Evolutionary conservation across 176 grass and related monocot species (phyloP), one percentile per base, ranked within the genome.

Genomic region (Aechmea fasciata): DNA sequence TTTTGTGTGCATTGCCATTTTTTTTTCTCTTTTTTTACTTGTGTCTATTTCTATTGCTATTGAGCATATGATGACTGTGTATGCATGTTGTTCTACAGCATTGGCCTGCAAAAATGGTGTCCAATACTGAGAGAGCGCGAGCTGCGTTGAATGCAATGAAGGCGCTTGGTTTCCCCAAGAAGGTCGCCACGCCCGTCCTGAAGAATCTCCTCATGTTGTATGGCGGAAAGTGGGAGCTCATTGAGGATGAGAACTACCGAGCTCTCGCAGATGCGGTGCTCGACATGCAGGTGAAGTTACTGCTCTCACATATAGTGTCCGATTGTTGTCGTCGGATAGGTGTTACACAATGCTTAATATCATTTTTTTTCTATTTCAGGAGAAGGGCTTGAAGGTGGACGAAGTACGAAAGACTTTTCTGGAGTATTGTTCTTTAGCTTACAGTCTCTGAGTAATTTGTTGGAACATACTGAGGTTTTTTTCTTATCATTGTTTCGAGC

Each of bases 211-310:
- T 87, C 28, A 65, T 25, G 0, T 72, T 74, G 63, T 92, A 77
- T 24, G 70, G 80, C 3, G 25, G 83, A 7, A 91, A 81, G 41
- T 96, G 89, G 93, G 77, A 81, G 70, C 69, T 51, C 54, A 92
- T 96, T 17, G 83, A 96, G 82, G 86, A 91, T 0, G 86, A 85
- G 11, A 76, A 71, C 73, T 96, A 96, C 47, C 72, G 73, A 13
- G 79, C 54, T 49, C 83, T 96, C 13, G 68, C 47, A 0, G 83
- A 92, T 2, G 86, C 93, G 55, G 81, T 96, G 73, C 53, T 82
- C 0, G 71, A 80, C 14, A 24, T 23, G n/a, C 66, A 78, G 63
- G 75, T 67, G 14, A 7, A 64, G 55, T 9, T 61, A 61, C 4
- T 15, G 55, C 15, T 61, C 9, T 19, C n/a, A 61, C 10, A 41